phyloP scores from a whole-genome alignment of 2,329 filamentous ascomycete species.

The Davidsoniella eucalypti region DNA sequence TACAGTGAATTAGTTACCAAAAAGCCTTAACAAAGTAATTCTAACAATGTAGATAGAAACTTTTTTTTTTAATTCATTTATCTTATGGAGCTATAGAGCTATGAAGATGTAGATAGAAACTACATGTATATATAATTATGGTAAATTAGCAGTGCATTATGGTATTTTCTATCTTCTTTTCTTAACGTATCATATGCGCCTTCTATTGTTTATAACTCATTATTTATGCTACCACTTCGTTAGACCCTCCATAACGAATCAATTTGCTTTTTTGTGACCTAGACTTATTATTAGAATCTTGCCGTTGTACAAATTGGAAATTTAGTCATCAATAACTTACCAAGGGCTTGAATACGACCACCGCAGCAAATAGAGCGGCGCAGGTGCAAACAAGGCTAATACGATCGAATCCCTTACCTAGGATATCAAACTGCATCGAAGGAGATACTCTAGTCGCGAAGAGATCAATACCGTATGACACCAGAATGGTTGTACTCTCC shows the following conservation, averaged over 20 bases:
- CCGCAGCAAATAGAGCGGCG: constrained; percentile 58
- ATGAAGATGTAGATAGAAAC: too few relatives aligned
- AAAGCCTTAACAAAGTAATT: too few relatives aligned
- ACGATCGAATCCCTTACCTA: constrained; percentile 91
- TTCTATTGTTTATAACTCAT: too few relatives aligned
- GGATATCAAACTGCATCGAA: constrained; percentile 76
- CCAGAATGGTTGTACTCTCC: constrained; percentile 81
- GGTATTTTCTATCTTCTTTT: too few relatives aligned
- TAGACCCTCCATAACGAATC: constrained; percentile 41
- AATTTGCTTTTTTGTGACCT: constrained; percentile 52
- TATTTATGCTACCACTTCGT: not conserved
- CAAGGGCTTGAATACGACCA: constrained; percentile 66
- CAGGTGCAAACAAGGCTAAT: constrained; percentile 71
- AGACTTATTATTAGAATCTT: constrained; percentile 19
- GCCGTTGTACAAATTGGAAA: not conserved
- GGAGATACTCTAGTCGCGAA: constrained; percentile 80
- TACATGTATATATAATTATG: too few relatives aligned
- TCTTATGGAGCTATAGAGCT: too few relatives aligned
- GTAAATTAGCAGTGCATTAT: too few relatives aligned
- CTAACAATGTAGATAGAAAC: too few relatives aligned
- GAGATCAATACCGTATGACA: constrained; percentile 76
- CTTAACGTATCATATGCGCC: too few relatives aligned
- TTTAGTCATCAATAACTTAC: constrained; percentile 36
- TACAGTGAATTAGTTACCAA: too few relatives aligned
- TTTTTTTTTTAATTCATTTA: too few relatives aligned